A percentile compares a stretch with the other conserved stretches of the same genome.
Evolutionary conservation across 805 yeast genomes (phyloP).

Genomic region (Spathaspora girioi): DNA sequence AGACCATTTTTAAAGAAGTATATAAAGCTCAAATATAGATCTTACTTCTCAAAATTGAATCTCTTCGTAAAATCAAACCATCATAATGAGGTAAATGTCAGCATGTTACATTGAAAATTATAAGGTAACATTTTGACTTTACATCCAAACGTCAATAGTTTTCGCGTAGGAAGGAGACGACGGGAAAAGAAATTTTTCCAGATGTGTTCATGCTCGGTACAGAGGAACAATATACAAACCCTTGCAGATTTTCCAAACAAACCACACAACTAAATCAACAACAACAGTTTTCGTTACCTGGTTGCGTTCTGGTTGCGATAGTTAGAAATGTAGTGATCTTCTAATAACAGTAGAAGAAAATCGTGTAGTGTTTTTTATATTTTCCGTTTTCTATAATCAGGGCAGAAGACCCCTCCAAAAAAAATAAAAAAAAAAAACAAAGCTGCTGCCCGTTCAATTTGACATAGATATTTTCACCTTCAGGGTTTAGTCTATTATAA

Average conservation of each 20-base stretch:
- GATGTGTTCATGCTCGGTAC: neutral
- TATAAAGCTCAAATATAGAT: no score
- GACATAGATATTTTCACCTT: neutral
- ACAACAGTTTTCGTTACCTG: no score
- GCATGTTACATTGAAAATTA: neutral
- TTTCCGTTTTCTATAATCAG: neutral
- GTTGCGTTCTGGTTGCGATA: no score
- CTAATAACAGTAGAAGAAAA: no score
- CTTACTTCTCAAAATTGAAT: no score
- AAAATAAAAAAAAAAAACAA: neutral
- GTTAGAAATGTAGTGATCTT: no score
- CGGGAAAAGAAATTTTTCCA: neutral
- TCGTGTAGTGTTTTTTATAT: neutral
- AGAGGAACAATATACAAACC: no score
- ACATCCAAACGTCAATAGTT: neutral
- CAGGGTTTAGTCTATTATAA: neutral
- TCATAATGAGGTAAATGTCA: neutral
- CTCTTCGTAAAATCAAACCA: no score
- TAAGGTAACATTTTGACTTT: neutral
- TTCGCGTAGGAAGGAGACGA: neutral
- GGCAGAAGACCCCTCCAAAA: neutral
- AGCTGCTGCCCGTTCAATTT: neutral
- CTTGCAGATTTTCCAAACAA: no score
- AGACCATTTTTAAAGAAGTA: no score
- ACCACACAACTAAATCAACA: no score